Evolutionary conservation across 257 asterid genomes (phyloP).

Genomic region (Solanum lignicaule): DNA sequence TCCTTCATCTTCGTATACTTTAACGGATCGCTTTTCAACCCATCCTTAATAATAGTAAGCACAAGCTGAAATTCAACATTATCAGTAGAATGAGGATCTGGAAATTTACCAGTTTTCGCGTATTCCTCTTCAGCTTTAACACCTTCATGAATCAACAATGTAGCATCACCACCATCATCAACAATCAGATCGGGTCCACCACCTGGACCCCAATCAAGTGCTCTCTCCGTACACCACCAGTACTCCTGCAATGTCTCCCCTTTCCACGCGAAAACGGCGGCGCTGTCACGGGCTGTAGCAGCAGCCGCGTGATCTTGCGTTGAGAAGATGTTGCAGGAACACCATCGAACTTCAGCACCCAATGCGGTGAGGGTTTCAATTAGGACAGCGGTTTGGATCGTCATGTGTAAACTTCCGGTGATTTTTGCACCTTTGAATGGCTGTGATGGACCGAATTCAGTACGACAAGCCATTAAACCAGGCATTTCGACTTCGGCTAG

Average conservation of each 20-base stretch:
- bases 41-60: slow-evolving; percentile 54
- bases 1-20: slow-evolving; percentile 72
- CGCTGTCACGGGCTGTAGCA: slow-evolving; percentile 77
- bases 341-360: slow-evolving; percentile 87
- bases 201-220: slow-evolving; percentile 80
- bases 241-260: slow-evolving; percentile 62
- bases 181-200: slow-evolving; percentile 85
- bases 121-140: slow-evolving; percentile 83
- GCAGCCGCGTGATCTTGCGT: slow-evolving; percentile 91
- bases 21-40: slow-evolving; percentile 52
- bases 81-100: slow-evolving; percentile 65
- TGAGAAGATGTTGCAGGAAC: slow-evolving; percentile 85
- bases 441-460: slow-evolving; percentile 65
- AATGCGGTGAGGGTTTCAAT: slow-evolving; percentile 69
- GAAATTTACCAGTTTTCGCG: slow-evolving; percentile 41
- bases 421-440: slow-evolving; percentile 73
- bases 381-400: slow-evolving; percentile 74
- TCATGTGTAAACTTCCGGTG: slow-evolving; percentile 83
- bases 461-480: slow-evolving; percentile 60
- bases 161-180: slow-evolving; percentile 86
- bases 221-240: slow-evolving; percentile 96
- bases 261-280: slow-evolving; percentile 88
- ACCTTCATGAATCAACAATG: slow-evolving; percentile 76
- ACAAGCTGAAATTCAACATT: slow-evolving; percentile 78
- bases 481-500: slow-evolving; percentile 92